Base-by-base conservation (phyloP, 192 early-diverging fungal species). In the Phycomyces nitens region DNA sequence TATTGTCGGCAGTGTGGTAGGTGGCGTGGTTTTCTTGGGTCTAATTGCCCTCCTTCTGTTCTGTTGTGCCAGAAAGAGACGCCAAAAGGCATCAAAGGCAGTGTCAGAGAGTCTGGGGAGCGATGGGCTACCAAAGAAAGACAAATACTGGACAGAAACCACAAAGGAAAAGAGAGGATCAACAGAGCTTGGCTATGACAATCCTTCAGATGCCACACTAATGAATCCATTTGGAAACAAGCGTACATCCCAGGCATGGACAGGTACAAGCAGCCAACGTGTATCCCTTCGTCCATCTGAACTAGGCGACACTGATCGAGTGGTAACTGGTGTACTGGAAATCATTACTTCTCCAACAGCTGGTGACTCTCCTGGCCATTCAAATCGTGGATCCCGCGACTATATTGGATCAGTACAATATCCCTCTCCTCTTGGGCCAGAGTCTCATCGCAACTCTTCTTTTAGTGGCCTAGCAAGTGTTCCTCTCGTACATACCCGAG, bases 1-100 rank as follows among this genome's bases (percentile, higher is more conserved):
- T 4, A 72, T 77, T 54, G 58, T 75, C 3, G 81, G 70, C 0
- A 57, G 66, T 22, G 69, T 77, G 53, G 69, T 70, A 7, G 67
- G 69, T n/a, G 74, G 72, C 22, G 22, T 56, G 9, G 40, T 56
- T 34, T 49, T 21, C 21, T 20, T 62, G 10, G 26, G 24, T 0
- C 22, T 62, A 18, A 41, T 27, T 52, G 64, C 74, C 18, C 67
- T 71, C 0, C 26, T 78, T n/a, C 18, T 71, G 9, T 52, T 77
- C 6, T 53, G 24, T 34, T 34, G 29, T 20, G 59, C 69, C 8
- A 0, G 62, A 12, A 39, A 60, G 24, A 23, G 27, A 26, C 54
- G 57, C 16, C 43, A 61, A 22, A 27, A 44, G n/a, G 22, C 22
- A 22, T 27, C 3, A 15, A 24, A 34, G 5, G 53, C 39, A 15